Base-by-base conservation (phyloP, 208 protist genomes). In the Histomonas meleagridis region DNA sequence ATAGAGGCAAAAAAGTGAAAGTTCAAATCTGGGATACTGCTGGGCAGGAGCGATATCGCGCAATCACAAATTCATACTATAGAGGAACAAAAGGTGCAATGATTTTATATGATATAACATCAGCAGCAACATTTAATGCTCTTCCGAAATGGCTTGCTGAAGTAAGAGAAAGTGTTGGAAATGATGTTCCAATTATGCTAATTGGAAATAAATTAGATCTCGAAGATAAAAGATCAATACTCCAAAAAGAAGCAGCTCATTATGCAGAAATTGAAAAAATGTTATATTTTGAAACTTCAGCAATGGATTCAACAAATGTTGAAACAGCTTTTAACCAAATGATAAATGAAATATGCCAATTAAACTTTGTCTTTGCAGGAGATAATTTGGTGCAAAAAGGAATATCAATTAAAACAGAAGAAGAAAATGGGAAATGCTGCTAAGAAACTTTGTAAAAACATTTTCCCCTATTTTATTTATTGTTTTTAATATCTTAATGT, bases 51-150 rank as follows among this genome's bases (percentile, higher is more conserved):
- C 14, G 55, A 51, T 93, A 92, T 69, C 5, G 92, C 26, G 57
- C 62, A 57, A 57, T 93, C 16, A 92, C 70, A 12, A 35, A 28
- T 78, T 28, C 69, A 35, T 93, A 93, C 43, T 93, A 91, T 69
- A 18, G 92, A 43, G 92, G 35, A 26, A 60, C 92, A 26, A 38
- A 62, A 43, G 92, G 28, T 32, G 60, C 40, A n/a, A 70, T 91
- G 9, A n/a, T 93, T 12, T 5, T 91, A 46, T 93, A 62, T 57
- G 92, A 93, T 93, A 91, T 93, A 14, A 76, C 92, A 78, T n/a
- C 3, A 14, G 21, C n/a, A 28, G 38, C 16, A 48, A 48, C 92
- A 5, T 92, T 93, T 23, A 91, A 90, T 3, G 16, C n/a, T 53
- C 32, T 92, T 43, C 2, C 18, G 35, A 93, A 91, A 48, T 93